Percentiles rank a stretch among this genome's conserved stretches.
Evolutionary conservation across 345 rosid genomes (phyloP).

Genomic region (Geranium brycei): DNA sequence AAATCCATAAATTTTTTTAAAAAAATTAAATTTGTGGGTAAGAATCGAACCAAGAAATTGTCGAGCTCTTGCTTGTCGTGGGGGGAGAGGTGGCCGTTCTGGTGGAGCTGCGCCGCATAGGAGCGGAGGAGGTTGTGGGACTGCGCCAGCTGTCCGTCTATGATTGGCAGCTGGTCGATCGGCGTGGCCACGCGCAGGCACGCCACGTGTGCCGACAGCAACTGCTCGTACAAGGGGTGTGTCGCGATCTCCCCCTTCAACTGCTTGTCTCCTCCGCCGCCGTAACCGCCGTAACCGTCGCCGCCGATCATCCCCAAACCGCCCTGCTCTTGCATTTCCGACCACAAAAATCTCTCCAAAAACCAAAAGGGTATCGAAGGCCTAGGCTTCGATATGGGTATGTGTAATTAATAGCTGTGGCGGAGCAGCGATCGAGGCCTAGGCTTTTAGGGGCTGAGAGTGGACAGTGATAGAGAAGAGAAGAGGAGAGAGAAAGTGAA

Average conservation of each 20-base stretch:
- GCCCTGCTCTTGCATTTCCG: conserved; percentile 58
- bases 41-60: conserved; percentile 73
- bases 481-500: conserved; percentile 4
- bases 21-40: conserved; percentile 1
- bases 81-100: conserved; percentile 32
- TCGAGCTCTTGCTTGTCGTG: conserved; percentile 89
- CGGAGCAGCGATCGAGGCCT: too few relatives aligned
- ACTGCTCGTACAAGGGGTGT: conserved; percentile 82
- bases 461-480: neutral
- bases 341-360: too few relatives aligned
- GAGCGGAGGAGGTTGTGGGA: conserved; percentile 79
- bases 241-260: conserved; percentile 75
- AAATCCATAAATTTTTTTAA: neutral
- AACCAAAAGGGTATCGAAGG: too few relatives aligned
- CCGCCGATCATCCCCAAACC: conserved; percentile 59
- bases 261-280: conserved; percentile 32
- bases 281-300: conserved; percentile 22
- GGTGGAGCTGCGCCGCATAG: conserved; percentile 46
- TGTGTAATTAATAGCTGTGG: neutral
- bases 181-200: conserved; percentile 94
- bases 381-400: neutral
- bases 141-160: conserved; percentile 82
- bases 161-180: conserved; percentile 85
- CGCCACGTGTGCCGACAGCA: conserved; percentile 72
- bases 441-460: neutral